Conservation (phyloP, 345 rosid species). For the Salix brachista region DNA sequence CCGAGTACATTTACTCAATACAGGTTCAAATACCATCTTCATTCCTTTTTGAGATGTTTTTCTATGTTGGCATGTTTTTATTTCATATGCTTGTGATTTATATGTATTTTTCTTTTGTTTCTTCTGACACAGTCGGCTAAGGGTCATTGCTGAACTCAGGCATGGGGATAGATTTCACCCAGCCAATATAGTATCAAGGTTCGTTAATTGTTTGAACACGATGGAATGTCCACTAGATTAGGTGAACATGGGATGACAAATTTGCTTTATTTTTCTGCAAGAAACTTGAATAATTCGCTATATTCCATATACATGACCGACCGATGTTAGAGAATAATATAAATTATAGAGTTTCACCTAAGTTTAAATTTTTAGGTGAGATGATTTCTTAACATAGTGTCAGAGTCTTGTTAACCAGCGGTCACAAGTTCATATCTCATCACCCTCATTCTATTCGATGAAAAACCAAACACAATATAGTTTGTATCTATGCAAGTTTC, state of each 20-base stretch:
- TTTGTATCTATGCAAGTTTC: no score
- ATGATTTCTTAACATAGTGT: no score
- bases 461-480: no score
- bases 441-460: no score
- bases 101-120: slow-evolving; percentile 11
- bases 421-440: no score
- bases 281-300: not conserved
- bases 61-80: not conserved
- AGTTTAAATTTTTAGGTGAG: no score
- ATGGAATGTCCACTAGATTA: not conserved
- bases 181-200: slow-evolving; percentile 98
- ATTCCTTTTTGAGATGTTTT: not conserved
- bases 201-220: slow-evolving; percentile 14
- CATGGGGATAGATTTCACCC: slow-evolving; percentile 97
- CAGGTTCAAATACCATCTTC: slow-evolving; percentile 47
- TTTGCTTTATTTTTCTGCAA: not conserved
- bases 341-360: no score
- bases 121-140: slow-evolving; percentile 60
- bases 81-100: not conserved
- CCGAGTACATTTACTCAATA: slow-evolving; percentile 46
- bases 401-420: no score
- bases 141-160: slow-evolving; percentile 92
- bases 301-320: not conserved
- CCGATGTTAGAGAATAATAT: no score
- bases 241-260: not conserved